Conservation (phyloP, 371 early-diverging fungal species). For the Rhizopus sp. region DNA sequence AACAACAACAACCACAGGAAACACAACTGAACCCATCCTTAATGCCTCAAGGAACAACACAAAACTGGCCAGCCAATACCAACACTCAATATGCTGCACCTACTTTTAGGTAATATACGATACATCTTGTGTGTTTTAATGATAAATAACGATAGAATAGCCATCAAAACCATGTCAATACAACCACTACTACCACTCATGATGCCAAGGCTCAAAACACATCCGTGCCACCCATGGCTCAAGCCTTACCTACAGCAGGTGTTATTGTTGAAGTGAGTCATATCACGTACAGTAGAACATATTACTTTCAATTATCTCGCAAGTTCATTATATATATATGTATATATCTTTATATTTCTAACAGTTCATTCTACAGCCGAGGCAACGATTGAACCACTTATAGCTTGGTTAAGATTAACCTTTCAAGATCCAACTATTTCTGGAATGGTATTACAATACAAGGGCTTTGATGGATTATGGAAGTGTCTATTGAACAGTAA, state of each 20-base stretch:
- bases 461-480: slow-evolving; percentile 39
- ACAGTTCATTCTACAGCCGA: slow-evolving; percentile 29
- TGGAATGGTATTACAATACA: slow-evolving; percentile 46
- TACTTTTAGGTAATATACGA: background rate
- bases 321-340: slow-evolving; percentile 12
- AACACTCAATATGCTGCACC: background rate
- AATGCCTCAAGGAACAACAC: slow-evolving; percentile 5
- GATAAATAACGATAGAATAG: background rate
- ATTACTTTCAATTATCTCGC: slow-evolving; percentile 51
- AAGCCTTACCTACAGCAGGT: slow-evolving; percentile 29
- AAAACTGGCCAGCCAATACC: slow-evolving; percentile 3
- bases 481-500: slow-evolving; percentile 39
- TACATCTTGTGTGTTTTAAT: too few relatives aligned
- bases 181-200: background rate
- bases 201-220: background rate
- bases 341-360: background rate
- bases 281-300: slow-evolving; percentile 40
- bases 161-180: background rate
- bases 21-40: slow-evolving; percentile 1
- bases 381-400: slow-evolving; percentile 55
- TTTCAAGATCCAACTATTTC: slow-evolving; percentile 49
- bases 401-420: slow-evolving; percentile 47
- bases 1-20: slow-evolving; percentile 2
- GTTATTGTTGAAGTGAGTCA: slow-evolving; percentile 51
- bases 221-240: background rate